These are phyloP conservation scores for Populus tremula DNA, from an alignment of 345 rosid genomes.

Conservation along the genomic window DNA sequence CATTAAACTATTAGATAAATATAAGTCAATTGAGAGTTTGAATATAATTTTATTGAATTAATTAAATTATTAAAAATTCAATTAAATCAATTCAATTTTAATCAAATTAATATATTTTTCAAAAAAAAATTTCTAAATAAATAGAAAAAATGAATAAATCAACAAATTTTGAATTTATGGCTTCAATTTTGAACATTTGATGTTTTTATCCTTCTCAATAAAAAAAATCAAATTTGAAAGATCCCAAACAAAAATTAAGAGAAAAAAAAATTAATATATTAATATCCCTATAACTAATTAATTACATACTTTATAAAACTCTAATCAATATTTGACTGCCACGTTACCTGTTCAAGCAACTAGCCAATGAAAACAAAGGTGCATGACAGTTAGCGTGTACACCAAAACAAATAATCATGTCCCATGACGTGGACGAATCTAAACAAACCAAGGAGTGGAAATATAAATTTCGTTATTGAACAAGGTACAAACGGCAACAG, in stretches of 20 bases:
- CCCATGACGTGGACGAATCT: neutral
- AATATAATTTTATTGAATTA: no score
- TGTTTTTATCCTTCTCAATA: neutral
- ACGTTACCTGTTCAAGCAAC: neutral
- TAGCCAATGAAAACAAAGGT: neutral
- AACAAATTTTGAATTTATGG: no score
- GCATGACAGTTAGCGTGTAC: neutral
- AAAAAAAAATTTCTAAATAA: no score
- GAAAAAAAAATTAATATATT: neutral
- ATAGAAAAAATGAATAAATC: no score
- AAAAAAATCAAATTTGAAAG: no score
- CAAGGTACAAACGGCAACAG: neutral
- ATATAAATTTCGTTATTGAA: neutral
- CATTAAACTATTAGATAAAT: no score
- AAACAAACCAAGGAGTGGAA: neutral
- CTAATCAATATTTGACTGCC: neutral
- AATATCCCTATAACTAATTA: neutral
- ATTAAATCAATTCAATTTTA: no score
- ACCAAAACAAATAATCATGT: neutral
- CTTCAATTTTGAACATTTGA: no score
- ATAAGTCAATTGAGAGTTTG: no score
- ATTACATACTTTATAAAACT: neutral
- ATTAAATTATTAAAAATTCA: no score
- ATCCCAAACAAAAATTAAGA: neutral
- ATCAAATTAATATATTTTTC: no score